Evolutionary conservation across 805 yeast genomes (phyloP).

Genomic region (Metschnikowia arizonensis): DNA sequence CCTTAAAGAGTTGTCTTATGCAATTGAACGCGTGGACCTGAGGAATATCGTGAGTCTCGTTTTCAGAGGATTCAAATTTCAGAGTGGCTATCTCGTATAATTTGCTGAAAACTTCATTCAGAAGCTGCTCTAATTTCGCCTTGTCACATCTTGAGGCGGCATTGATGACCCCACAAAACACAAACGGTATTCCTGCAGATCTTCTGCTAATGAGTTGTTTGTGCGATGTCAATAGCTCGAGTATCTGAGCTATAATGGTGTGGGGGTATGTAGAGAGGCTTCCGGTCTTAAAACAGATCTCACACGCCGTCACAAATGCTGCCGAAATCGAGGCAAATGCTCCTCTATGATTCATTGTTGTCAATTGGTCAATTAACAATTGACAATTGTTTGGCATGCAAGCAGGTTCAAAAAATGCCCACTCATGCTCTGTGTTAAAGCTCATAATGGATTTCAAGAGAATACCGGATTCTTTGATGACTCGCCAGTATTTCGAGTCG

Average conservation of each 20-base stretch:
- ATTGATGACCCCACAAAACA: constrained; percentile 70
- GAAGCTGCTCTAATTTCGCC: constrained; percentile 26
- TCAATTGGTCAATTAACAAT: constrained; percentile 59
- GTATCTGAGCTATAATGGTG: background rate
- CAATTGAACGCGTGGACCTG: constrained; percentile 94
- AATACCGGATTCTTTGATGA: constrained; percentile 55
- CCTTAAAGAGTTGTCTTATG: constrained; percentile 68
- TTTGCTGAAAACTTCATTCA: constrained; percentile 47
- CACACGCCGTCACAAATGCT: constrained; percentile 64
- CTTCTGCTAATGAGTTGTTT: constrained; percentile 78
- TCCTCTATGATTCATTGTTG: constrained; percentile 81
- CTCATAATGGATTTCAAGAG: constrained; percentile 47
- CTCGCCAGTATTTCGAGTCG: constrained; percentile 13
- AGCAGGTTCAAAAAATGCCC: constrained; percentile 20
- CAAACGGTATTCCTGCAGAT: constrained; percentile 86
- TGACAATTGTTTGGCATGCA: constrained; percentile 44
- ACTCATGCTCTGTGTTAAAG: constrained; percentile 6
- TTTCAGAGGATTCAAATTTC: constrained; percentile 46
- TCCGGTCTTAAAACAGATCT: constrained; percentile 41
- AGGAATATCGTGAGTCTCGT: constrained; percentile 64
- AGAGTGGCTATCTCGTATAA: constrained; percentile 52
- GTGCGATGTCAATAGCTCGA: constrained; percentile 39
- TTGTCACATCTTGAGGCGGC: constrained; percentile 31
- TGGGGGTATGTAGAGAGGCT: constrained; percentile 1
- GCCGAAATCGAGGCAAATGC: constrained; percentile 89